Evolutionary conservation across 2,329 filamentous ascomycete genomes (phyloP).

Genomic region (Aureobasidium zeae): DNA sequence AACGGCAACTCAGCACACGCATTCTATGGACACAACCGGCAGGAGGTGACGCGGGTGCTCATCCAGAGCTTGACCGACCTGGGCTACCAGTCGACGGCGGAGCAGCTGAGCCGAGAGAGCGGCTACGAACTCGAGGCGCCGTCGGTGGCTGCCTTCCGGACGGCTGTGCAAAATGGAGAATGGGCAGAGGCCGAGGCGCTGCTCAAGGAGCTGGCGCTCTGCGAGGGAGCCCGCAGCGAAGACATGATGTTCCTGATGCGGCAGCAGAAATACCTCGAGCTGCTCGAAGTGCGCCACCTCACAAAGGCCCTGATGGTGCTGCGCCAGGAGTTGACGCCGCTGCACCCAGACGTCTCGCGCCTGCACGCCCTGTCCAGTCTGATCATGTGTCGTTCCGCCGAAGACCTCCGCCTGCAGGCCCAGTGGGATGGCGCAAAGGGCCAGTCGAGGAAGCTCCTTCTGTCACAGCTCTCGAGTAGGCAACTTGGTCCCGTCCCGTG

Average conservation of each 20-base stretch:
- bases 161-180: constrained; percentile 66
- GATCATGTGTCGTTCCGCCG: constrained; percentile 74
- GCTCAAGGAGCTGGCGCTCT: constrained; percentile 62
- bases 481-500: constrained; percentile 18
- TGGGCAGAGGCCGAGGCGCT: constrained; percentile 82
- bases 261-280: constrained; percentile 89
- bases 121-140: constrained; percentile 79
- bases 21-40: constrained; percentile 80
- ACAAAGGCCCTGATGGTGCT: constrained; percentile 70
- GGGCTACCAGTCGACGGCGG: constrained; percentile 72
- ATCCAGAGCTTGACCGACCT: constrained; percentile 86
- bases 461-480: constrained; percentile 77
- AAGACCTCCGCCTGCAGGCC: constrained; percentile 67
- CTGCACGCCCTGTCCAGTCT: constrained; percentile 79
- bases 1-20: neutral
- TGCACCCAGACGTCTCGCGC: constrained; percentile 67
- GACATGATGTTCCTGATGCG: constrained; percentile 81
- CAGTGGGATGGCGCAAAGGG: constrained; percentile 77
- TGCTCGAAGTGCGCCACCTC: constrained; percentile 69
- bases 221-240: constrained; percentile 63
- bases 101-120: constrained; percentile 67
- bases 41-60: constrained; percentile 85
- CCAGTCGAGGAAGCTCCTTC: constrained; percentile 60
- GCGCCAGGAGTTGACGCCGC: constrained; percentile 74
- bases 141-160: constrained; percentile 76